Base-by-base conservation (phyloP, 139 green algal genomes). In the Chlorella sp. region DNA sequence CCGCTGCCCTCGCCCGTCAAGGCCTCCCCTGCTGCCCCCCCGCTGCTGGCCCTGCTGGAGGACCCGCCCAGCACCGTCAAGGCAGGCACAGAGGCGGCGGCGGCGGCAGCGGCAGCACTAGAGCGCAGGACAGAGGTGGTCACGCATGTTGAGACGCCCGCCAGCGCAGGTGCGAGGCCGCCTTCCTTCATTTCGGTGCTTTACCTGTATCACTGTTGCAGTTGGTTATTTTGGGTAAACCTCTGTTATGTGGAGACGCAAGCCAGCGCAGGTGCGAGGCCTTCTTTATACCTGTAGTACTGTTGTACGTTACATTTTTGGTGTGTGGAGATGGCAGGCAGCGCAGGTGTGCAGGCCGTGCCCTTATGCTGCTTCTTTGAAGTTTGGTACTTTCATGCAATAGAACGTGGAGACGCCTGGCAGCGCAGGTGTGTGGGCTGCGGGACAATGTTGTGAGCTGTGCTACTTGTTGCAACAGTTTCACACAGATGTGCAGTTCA, bases 1-100 rank as follows among this genome's bases (percentile, higher is more conserved):
- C 88, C 91, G 42, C 28, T 93, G 75, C 91, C 91, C 61, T 93
- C 91, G 0, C 88, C 88, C 14, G 64, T 40, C 79, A 81, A 64
- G 60, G 60, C 83, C 4, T 91, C 88, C 22, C 88, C 91, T 39
- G 48, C 61, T 28, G 81, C 71, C 26, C 39, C n/a, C 14, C 28
- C 30, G 37, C 86, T 92, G 79, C 88, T 92, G 40, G 81, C 24
- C 21, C 86, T 73, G 12, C 91, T 86, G 9, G 90, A 92, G 87
- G 85, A 83, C n/a, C 60, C 60, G 19, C 85, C 83, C 26, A 64
- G 22, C 37, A 80, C 24, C 76, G 28, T 37, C 53, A 48, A 60
- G 22, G 75, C 26, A 12, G 32, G 39, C 36, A 30, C 48, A 14
- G 15, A 75, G 73, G 73, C 53, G 53, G 75, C 75, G 22, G 53